Evolutionary conservation across 2,329 filamentous ascomycete species (phyloP), one percentile per base, ranked within the genome.

Genomic region (Apiospora rasikravindrae): DNA sequence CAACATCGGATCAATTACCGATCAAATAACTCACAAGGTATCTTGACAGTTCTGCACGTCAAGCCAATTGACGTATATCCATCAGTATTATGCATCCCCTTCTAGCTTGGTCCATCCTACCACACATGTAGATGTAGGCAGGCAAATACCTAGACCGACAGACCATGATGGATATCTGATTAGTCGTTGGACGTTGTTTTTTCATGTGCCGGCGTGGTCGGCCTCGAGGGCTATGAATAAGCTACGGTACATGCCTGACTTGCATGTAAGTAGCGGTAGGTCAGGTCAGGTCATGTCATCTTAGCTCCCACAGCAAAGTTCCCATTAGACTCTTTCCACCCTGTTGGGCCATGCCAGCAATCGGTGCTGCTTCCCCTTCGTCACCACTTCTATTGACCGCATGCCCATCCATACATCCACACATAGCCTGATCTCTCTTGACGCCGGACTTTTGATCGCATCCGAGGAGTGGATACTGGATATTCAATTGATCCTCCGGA

Each of bases 351-450:
- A 29, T 6, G 19, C 51, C 16, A 33, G 29, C 26, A 2, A 61
- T n/a, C n/a, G 29, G 26, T 26, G 22, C 29, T 61, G 6, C 16
- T 33, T 33, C 51, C 7, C 11, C 29, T 19, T 37, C 33, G 29
- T 16, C 37, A 16, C 37, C 33, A 49, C 57, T 40, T 49, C 45
- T 10, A 49, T n/a, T 33, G 19, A 64, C 40, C 33, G 33, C 57
- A 40, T 64, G 57, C 57, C 37, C 57, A 37, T 3, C n/a, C n/a
- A n/a, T n/a, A n/a, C n/a, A n/a, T n/a, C n/a, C n/a, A n/a, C n/a
- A 37, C 33, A 37, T 40, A 61, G 53, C 53, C 53, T 61, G 53
- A 61, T 64, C 57, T 64, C 57, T 8, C 13, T 64, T 24, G 57
- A 40, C 57, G 45, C 13, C 45, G 33, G 33, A 40, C 33, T 64